A percentile compares a stretch with the other conserved stretches of the same genome.
phyloP scores from a whole-genome alignment of 192 early-diverging fungal species.

The Podila verticillata region DNA sequence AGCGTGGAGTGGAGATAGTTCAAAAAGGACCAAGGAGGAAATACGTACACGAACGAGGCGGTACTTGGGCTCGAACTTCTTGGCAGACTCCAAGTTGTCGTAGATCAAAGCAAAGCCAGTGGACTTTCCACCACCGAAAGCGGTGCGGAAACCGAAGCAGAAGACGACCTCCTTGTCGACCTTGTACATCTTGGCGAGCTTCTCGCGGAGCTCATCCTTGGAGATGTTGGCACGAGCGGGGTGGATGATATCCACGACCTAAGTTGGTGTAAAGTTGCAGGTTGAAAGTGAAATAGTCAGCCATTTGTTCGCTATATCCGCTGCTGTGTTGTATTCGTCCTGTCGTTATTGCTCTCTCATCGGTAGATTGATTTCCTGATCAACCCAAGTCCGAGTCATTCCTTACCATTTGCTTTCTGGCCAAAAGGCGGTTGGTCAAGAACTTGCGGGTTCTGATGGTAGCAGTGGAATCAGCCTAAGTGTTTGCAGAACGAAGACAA shows the following conservation, averaged over 20 bases:
- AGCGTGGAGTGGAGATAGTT: too few relatives aligned
- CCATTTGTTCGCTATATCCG: not conserved
- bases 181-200: slow-evolving; percentile 97
- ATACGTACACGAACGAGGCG: slow-evolving; percentile 81
- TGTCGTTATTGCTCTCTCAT: too few relatives aligned
- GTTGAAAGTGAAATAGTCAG: not conserved
- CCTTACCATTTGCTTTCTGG: slow-evolving; percentile 91
- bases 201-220: slow-evolving; percentile 93
- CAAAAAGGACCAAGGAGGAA: not conserved
- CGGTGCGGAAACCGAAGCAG: slow-evolving; percentile 95
- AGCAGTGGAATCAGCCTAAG: slow-evolving; percentile 85
- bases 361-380: too few relatives aligned
- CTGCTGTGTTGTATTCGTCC: too few relatives aligned
- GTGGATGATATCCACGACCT: slow-evolving; percentile 94
- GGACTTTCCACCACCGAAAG: slow-evolving; percentile 96
- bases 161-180: slow-evolving; percentile 87
- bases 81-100: slow-evolving; percentile 91
- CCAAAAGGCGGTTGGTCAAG: slow-evolving; percentile 97
- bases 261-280: not conserved
- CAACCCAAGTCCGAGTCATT: not conserved
- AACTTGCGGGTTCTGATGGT: slow-evolving; percentile 99
- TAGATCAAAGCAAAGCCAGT: slow-evolving; percentile 97
- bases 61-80: slow-evolving; percentile 99
- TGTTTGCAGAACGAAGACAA: not conserved
- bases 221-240: slow-evolving; percentile 92